Base-by-base conservation (phyloP, 345 rosid species). In the Acer saccharum region DNA sequence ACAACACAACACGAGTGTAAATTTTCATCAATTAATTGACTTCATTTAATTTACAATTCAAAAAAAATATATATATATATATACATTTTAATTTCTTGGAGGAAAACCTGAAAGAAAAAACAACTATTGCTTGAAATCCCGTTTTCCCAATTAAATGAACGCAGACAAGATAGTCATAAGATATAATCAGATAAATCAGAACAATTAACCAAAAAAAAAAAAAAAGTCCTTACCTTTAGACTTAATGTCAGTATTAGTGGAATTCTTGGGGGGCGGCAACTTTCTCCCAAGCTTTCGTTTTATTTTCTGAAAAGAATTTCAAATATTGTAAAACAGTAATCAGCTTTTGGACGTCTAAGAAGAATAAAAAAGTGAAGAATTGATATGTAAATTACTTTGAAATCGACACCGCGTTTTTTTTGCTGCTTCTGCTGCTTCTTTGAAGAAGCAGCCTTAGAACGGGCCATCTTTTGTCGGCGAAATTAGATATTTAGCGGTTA, bases 381-480 rank as follows among this genome's bases (percentile, higher is more conserved):
- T n/a, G 55, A 25, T 21, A 64, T 10, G 48, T 1, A 69, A 58
- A 18, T 73, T 54, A 84, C 94, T 85, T 96, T 96, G 83, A 96
- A 96, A 78, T 93, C 99, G 60, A 94, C 77, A 27, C 94, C 97
- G 29, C 87, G 90, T 83, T 90, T 87, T 75, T 93, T 89, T 87
- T 89, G 75, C 65, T 62, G 69, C 60, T 73, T 73, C 46, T 72
- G 75, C 75, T 20, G 92, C 89, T 95, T 92, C 89, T 93, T 95
- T 23, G 93, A 86, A 23, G 87, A 55, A 69, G 89, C 89, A 29
- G 32, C 32, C 78, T 91, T 95, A 0, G 88, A 57, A 63, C 90
- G 87, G 57, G 84, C 86, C 98, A 95, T 93, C 10, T 9, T 44
- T 8, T 9, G 48, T 9, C 63, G 18, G 18, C 18, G 55, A 52